phyloP scores from a whole-genome alignment of 2,329 filamentous ascomycete species.

The Cytospora paraplurivora region DNA sequence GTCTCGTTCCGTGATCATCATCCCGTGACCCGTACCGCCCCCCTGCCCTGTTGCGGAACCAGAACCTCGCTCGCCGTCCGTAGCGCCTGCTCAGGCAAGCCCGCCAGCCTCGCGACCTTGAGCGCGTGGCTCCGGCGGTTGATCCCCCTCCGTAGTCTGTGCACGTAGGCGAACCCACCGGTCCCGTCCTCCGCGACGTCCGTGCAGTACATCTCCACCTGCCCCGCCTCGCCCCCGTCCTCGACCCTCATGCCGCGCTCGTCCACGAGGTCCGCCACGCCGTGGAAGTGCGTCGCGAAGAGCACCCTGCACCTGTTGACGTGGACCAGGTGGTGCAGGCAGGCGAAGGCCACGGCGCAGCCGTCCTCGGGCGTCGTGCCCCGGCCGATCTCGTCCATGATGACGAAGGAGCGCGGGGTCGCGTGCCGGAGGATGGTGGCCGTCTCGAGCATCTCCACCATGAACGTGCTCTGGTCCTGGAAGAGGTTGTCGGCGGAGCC shows the following conservation, averaged over 20 bases:
- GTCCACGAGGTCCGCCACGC: conserved; percentile 73
- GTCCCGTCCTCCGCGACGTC: conserved; percentile 75
- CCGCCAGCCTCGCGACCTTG: conserved; percentile 89
- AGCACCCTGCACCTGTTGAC: conserved; percentile 78
- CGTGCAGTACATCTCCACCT: conserved; percentile 80
- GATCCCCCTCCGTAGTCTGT: conserved; percentile 77
- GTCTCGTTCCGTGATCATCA: conserved; percentile 1
- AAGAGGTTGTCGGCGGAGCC: conserved; percentile 96
- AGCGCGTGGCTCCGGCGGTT: conserved; percentile 89
- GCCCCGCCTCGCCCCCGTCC: conserved; percentile 39
- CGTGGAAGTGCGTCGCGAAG: conserved; percentile 96
- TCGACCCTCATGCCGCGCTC: conserved; percentile 48
- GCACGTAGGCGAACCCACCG: conserved; percentile 81
- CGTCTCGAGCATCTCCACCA: conserved; percentile 99
- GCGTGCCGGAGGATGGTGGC: conserved; percentile 85
- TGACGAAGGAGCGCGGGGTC: conserved; percentile 82
- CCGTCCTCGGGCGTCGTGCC: conserved; percentile 95
- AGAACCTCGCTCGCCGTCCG: conserved; percentile 65
- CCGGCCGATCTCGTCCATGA: conserved; percentile 97
- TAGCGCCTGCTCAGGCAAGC: conserved; percentile 74
- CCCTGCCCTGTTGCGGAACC: conserved; percentile 14
- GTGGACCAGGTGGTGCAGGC: conserved; percentile 78
- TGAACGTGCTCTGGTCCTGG: conserved; percentile 93
- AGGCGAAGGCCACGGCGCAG: conserved; percentile 85
- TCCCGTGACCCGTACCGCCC: neutral